Base-by-base conservation (phyloP, 2,329 filamentous ascomycete species). In the Cercospora zeae-maydis region DNA sequence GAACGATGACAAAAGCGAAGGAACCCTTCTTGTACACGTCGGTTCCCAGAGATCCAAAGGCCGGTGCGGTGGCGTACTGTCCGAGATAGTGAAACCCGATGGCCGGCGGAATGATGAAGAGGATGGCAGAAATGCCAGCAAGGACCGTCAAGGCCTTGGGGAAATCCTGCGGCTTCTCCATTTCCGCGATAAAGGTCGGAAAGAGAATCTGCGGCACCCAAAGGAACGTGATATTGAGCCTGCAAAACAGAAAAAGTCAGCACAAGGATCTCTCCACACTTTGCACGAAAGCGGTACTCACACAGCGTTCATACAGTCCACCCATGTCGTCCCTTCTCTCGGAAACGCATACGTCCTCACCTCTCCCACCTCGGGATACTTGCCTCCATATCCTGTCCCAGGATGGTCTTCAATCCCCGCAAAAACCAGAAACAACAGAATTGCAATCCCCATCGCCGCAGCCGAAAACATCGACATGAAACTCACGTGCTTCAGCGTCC, bases 181-280 rank as follows among this genome's bases (percentile, higher is more conserved):
- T 82, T 65, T 83, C 80, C 33, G 80, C 68, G 71, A 83, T 82
- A 71, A 83, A 83, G 13, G 78, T 79, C 1, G 81, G 81, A 70
- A 83, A 82, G 27, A 82, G 76, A 61, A 82, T 82, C 63, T 83
- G 80, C 1, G 80, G 80, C 0, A 82, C 79, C 80, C 79, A 82
- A 51, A 81, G 73, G 69, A 81, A 82, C 14, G 79, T 81, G 39
- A 70, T 72, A 65, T 69, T 82, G 11, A 82, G 67, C 0, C 27
- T 52, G 49, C 49, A 27, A 24, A 33, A 52, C n/a, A 33, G 8
- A 30, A 8, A 11, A 16, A 31, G 49, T 52, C 49, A 52, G 49
- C 49, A n/a, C n/a, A 52, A 13, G 4, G 7, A 31, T 31, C 27
- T 52, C 10, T 31, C 49, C 27, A 33, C 2, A 11, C 10, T 4